A percentile compares a stretch with the other conserved stretches of the same genome.
phyloP scores from a whole-genome alignment of 305 asterid species.

The Rubia balearica region DNA sequence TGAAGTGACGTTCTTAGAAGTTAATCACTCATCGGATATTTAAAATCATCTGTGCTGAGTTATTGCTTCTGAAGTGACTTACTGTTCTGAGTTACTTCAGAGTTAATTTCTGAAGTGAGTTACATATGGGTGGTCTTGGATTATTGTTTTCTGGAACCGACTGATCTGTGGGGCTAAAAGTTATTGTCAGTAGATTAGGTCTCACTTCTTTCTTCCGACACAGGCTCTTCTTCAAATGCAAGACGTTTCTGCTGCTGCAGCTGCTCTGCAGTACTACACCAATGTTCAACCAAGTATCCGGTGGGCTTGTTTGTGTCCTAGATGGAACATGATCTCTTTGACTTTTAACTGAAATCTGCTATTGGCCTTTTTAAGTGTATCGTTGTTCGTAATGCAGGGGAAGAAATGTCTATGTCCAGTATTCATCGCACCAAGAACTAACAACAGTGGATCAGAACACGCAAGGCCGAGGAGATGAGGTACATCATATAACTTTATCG shows the following conservation, averaged over 20 bases:
- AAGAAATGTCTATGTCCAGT: slow-evolving; percentile 88
- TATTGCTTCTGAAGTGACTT: too few species aligned
- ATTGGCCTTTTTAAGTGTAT: neutral
- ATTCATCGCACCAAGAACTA: slow-evolving; percentile 95
- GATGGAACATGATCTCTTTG: slow-evolving; percentile 20
- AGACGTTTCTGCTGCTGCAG: slow-evolving; percentile 82
- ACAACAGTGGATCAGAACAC: slow-evolving; percentile 85
- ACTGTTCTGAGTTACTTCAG: too few species aligned
- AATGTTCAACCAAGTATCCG: slow-evolving; percentile 89
- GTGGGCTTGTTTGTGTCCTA: slow-evolving; percentile 25
- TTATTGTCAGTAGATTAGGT: neutral
- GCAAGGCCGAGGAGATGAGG: slow-evolving; percentile 96
- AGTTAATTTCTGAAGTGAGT: too few species aligned
- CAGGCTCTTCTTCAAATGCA: slow-evolving; percentile 99
- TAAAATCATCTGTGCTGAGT: neutral
- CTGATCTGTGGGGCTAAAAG: neutral
- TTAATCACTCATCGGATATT: neutral
- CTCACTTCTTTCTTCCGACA: slow-evolving; percentile 2
- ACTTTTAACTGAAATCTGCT: slow-evolving; percentile 9
- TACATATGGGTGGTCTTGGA: neutral
- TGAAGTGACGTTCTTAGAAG: slow-evolving; percentile 4
- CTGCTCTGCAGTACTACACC: slow-evolving; percentile 74
- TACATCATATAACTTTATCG: slow-evolving; percentile 19
- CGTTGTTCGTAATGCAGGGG: slow-evolving; percentile 46
- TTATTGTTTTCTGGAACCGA: neutral